A percentile compares a stretch with the other conserved stretches of the same genome.
phyloP scores from a whole-genome alignment of 257 asterid species.

The Salvia splendens region DNA sequence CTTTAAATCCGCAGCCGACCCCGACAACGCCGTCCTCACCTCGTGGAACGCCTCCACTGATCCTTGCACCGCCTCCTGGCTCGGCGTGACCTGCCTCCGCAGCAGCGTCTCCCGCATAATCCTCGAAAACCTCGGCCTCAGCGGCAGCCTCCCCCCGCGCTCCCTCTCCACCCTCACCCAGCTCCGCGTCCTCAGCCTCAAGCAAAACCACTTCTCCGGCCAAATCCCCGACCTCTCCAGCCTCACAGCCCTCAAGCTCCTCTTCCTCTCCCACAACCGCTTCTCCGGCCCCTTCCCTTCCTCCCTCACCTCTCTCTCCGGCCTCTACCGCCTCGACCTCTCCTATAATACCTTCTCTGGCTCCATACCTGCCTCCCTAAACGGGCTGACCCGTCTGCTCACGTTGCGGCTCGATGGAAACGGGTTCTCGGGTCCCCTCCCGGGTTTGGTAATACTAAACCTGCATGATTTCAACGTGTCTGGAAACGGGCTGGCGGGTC shows the following conservation, averaged over 20 bases:
- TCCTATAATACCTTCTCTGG: slow-evolving; percentile 69
- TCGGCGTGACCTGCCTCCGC: slow-evolving; percentile 66
- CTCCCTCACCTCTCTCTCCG: slow-evolving; percentile 39
- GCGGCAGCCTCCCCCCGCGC: slow-evolving; percentile 41
- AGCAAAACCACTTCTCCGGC: slow-evolving; percentile 63
- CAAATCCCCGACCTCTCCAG: slow-evolving; percentile 65
- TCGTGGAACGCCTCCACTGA: slow-evolving; percentile 60
- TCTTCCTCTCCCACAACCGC: slow-evolving; percentile 59
- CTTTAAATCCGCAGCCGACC: slow-evolving; percentile 62
- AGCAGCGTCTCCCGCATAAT: slow-evolving; percentile 65
- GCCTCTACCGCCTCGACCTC: slow-evolving; percentile 74
- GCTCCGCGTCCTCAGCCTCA: slow-evolving; percentile 72
- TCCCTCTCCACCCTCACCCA: slow-evolving; percentile 49
- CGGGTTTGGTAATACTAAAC: slow-evolving; percentile 42
- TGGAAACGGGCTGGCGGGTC: slow-evolving; percentile 48
- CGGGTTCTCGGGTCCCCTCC: slow-evolving; percentile 55
- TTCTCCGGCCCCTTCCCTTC: slow-evolving; percentile 66
- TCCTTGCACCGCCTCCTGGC: slow-evolving; percentile 67
- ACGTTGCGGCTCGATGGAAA: slow-evolving; percentile 71
- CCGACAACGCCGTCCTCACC: slow-evolving; percentile 41
- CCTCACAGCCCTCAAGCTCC: slow-evolving; percentile 53
- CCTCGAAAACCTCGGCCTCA: slow-evolving; percentile 55
- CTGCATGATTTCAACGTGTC: slow-evolving; percentile 79
- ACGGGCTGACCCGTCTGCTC: slow-evolving; percentile 50
- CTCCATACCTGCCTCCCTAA: slow-evolving; percentile 43